Conservation (phyloP, 768 basidiomycete species). For the Trametes cinnabarina region DNA sequence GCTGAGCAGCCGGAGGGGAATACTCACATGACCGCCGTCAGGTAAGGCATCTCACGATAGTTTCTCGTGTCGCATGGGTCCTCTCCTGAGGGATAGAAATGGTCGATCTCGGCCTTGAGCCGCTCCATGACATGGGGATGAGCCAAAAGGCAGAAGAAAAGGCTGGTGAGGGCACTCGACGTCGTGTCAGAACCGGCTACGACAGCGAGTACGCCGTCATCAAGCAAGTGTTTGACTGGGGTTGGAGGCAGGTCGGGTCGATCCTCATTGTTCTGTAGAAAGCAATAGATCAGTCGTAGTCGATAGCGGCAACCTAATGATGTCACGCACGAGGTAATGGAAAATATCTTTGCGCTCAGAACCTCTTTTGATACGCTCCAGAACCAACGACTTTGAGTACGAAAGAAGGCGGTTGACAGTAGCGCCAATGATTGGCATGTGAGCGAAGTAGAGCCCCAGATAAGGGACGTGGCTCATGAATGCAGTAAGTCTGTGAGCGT, state of each 20-base stretch:
- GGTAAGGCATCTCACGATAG: conserved; percentile 22
- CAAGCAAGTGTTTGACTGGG: conserved; percentile 34
- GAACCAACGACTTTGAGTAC: background rate
- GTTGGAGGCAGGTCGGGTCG: conserved; percentile 35
- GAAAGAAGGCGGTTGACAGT: background rate
- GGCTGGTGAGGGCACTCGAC: conserved; percentile 34
- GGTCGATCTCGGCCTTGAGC: conserved; percentile 41
- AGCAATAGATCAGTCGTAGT: too few relatives aligned
- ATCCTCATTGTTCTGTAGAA: conserved; percentile 45
- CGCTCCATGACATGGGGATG: conserved; percentile 36
- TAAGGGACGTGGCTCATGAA: background rate
- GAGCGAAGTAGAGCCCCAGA: background rate
- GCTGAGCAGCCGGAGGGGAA: background rate
- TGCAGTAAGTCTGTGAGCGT: background rate
- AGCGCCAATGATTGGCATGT: background rate
- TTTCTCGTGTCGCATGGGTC: conserved; percentile 10
- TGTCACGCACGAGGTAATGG: conserved; percentile 38
- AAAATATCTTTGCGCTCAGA: conserved; percentile 42
- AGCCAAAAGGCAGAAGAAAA: conserved; percentile 35
- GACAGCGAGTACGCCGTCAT: conserved; percentile 42
- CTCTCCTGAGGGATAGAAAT: conserved; percentile 38
- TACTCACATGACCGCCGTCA: conserved; percentile 26
- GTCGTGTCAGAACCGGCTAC: conserved; percentile 49
- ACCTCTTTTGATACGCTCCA: conserved; percentile 26
- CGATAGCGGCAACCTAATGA: background rate